Percentiles rank a stretch among this genome's conserved stretches.
Conservation (phyloP, 495 filamentous ascomycete genomes). For the Neurospora intermedia region DNA sequence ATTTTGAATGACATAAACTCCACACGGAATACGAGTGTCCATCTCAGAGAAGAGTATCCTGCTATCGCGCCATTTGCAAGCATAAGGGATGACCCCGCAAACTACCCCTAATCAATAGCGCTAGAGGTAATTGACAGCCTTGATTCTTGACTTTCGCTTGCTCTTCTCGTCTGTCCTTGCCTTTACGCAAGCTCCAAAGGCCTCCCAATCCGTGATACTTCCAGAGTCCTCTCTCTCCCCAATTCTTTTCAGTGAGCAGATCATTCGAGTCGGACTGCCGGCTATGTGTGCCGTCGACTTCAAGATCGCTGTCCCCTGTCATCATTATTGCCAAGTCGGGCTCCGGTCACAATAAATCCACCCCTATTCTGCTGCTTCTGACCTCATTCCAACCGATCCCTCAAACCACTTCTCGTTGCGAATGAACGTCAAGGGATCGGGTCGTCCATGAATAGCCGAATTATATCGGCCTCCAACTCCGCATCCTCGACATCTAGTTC, state of each 20-base stretch:
- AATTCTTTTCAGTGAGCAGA: background rate
- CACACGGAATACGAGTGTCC: background rate
- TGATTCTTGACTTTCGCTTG: background rate
- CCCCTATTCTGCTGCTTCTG: background rate
- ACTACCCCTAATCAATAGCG: background rate
- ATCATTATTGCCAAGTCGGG: background rate
- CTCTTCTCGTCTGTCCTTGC: background rate
- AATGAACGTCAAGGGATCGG: background rate
- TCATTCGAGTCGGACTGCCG: too few species aligned
- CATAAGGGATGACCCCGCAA: background rate
- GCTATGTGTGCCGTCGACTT: background rate
- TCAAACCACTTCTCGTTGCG: background rate
- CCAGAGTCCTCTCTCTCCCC: background rate
- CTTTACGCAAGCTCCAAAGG: background rate
- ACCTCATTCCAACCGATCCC: background rate
- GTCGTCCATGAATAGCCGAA: background rate
- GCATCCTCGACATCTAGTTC: too few species aligned
- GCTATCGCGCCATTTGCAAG: background rate
- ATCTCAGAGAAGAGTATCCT: rapidly evolving
- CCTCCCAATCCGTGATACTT: background rate
- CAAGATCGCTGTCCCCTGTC: background rate
- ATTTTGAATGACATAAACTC: rapidly evolving
- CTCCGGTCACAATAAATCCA: background rate
- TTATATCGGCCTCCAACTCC: background rate
- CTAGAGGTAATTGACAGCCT: background rate